phyloP scores from a whole-genome alignment of 495 filamentous ascomycete genomes.

The Cetradonia linearis region DNA sequence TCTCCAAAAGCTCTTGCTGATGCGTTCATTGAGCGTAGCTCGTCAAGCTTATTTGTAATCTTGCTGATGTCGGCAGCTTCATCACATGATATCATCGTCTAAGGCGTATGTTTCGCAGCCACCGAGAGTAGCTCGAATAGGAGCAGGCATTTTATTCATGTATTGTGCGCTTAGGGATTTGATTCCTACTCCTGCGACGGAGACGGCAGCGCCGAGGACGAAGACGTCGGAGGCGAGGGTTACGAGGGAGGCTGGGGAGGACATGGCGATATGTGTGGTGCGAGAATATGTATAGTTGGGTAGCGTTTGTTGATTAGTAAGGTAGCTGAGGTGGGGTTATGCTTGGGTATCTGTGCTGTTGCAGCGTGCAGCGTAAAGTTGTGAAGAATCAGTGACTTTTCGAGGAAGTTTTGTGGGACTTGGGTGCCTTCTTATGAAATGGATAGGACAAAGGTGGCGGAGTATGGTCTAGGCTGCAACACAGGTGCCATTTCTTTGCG shows the following conservation, averaged over 20 bases:
- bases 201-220: constrained; percentile 13
- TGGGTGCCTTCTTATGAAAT: background rate
- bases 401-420: background rate
- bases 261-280: background rate
- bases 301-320: background rate
- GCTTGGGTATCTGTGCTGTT: background rate
- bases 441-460: background rate
- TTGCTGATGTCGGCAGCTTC: background rate
- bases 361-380: background rate
- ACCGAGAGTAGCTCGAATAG: background rate
- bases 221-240: constrained; percentile 12
- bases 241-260: background rate
- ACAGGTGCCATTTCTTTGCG: background rate
- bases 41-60: background rate
- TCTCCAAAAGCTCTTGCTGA: background rate
- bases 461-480: background rate
- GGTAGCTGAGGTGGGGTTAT: background rate
- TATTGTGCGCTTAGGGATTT: background rate
- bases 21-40: background rate
- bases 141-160: background rate
- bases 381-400: background rate
- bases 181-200: background rate
- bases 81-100: constrained; percentile 9
- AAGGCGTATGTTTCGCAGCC: background rate
- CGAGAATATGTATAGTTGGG: background rate